phyloP scores from a whole-genome alignment of 2,329 filamentous ascomycete species.

The Rutstroemia sp. region DNA sequence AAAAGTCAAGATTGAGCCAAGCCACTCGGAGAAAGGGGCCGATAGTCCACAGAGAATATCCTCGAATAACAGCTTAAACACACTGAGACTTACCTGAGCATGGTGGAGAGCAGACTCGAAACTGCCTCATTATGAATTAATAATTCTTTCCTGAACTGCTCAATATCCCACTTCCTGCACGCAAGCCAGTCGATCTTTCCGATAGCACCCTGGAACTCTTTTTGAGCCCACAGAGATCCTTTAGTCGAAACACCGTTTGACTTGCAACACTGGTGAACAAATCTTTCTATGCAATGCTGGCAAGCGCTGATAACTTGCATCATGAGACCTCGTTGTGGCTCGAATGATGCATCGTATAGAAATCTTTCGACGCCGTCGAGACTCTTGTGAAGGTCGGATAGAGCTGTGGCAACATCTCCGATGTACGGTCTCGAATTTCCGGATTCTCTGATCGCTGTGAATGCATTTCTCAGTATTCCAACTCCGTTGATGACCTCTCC shows the following conservation, averaged over 20 bases:
- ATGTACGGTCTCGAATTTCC: slow-evolving; percentile 1
- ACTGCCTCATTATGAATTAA: slow-evolving; percentile 6
- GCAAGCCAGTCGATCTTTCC: slow-evolving; percentile 4
- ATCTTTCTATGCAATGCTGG: slow-evolving; percentile 7
- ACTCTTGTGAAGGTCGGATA: slow-evolving; percentile 2
- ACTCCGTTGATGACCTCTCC: slow-evolving; percentile 7
- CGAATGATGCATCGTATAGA: background rate
- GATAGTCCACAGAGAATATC: background rate
- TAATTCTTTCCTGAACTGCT: slow-evolving; percentile 5
- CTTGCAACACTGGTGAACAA: slow-evolving; percentile 7
- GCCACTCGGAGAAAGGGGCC: background rate
- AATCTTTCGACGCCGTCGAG: slow-evolving; percentile 8
- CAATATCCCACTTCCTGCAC: slow-evolving; percentile 7
- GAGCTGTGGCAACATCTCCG: slow-evolving; percentile 3
- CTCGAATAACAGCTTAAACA: background rate
- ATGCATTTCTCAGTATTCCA: slow-evolving; percentile 2
- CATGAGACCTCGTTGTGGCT: slow-evolving; percentile 3
- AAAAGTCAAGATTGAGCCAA: background rate
- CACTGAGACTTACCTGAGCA: background rate
- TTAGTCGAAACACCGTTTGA: slow-evolving; percentile 4
- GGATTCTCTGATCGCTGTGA: slow-evolving; percentile 4
- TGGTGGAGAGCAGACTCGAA: background rate
- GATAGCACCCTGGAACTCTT: slow-evolving; percentile 5
- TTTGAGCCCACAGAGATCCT: slow-evolving; percentile 5
- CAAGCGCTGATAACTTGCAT: slow-evolving; percentile 8